A percentile compares a stretch with the other conserved stretches of the same genome.
Evolutionary conservation across 371 early-diverging fungal species (phyloP).

Genomic region (Rhizomucor miehei): DNA sequence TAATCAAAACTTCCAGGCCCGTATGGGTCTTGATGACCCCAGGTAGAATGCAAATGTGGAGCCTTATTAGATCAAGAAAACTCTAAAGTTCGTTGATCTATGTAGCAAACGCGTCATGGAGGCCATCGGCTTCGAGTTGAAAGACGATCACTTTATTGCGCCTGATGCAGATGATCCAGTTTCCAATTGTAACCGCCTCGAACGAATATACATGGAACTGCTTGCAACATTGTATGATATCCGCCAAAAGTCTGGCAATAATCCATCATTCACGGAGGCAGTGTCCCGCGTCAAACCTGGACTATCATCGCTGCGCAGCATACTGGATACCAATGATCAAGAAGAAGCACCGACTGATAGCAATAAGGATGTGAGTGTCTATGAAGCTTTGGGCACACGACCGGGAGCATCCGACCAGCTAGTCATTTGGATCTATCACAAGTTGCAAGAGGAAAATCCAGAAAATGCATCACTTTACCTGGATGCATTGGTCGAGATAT

Average conservation of each 20-base stretch:
- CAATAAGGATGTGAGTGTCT: slow-evolving; percentile 15
- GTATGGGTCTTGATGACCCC: slow-evolving; percentile 31
- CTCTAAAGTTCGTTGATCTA: background rate
- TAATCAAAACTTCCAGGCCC: slow-evolving; percentile 22
- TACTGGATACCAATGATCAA: slow-evolving; percentile 4
- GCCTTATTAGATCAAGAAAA: too few relatives aligned
- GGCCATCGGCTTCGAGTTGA: slow-evolving; percentile 28
- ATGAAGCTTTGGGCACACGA: slow-evolving; percentile 45
- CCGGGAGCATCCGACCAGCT: slow-evolving; percentile 45
- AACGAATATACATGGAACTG: slow-evolving; percentile 25
- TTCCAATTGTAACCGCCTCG: slow-evolving; percentile 8
- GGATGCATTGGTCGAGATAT: slow-evolving; percentile 41
- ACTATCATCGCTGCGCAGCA: slow-evolving; percentile 4
- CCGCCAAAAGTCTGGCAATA: slow-evolving; percentile 12
- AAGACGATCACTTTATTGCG: slow-evolving; percentile 29
- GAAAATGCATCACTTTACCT: slow-evolving; percentile 21
- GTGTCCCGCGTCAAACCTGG: background rate
- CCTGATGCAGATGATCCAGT: slow-evolving; percentile 23
- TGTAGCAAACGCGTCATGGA: slow-evolving; percentile 36
- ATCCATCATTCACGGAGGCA: slow-evolving; percentile 7
- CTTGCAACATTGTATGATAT: slow-evolving; percentile 16
- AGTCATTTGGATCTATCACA: slow-evolving; percentile 49
- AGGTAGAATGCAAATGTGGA: slow-evolving; percentile 21
- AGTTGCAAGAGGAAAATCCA: slow-evolving; percentile 30
- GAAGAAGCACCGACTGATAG: slow-evolving; percentile 5